A percentile compares a stretch with the other conserved stretches of the same genome.
Evolutionary conservation across 1,284 basidiomycete genomes (phyloP).

Genomic region (Cerrena zonata): DNA sequence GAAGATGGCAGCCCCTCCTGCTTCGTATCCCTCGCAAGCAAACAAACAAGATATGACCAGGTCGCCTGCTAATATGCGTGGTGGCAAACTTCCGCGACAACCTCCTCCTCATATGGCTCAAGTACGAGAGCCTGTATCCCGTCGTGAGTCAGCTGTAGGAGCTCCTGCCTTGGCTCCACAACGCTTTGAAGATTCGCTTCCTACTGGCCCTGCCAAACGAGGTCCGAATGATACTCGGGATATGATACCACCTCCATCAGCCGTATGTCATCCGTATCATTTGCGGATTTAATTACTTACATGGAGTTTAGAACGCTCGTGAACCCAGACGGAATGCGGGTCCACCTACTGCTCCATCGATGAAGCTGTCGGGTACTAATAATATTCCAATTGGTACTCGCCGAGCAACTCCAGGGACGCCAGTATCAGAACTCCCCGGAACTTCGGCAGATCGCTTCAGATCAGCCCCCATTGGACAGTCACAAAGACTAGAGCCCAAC

Average conservation of each 20-base stretch:
- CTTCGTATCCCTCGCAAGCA: not conserved
- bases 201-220: not conserved
- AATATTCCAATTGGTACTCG: slow-evolving; percentile 6
- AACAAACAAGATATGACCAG: not conserved
- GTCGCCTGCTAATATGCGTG: not conserved
- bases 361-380: slow-evolving; percentile 11
- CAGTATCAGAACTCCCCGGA: not conserved
- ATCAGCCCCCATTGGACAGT: not conserved
- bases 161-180: not conserved
- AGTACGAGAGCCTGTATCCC: not conserved
- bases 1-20: not conserved
- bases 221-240: not conserved
- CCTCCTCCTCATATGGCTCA: not conserved
- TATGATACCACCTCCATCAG: not conserved
- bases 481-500: not conserved
- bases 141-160: not conserved
- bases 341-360: not conserved
- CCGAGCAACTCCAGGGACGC: not conserved
- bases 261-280: not conserved
- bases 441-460: not conserved
- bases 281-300: not conserved
- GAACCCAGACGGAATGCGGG: not conserved
- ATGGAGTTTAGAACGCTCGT: not conserved
- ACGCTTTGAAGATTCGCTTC: slow-evolving; percentile 1
- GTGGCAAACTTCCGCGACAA: not conserved